Evolutionary conservation across 2,329 filamentous ascomycete genomes (phyloP).

Genomic region (Paracoccidioides lutzii): DNA sequence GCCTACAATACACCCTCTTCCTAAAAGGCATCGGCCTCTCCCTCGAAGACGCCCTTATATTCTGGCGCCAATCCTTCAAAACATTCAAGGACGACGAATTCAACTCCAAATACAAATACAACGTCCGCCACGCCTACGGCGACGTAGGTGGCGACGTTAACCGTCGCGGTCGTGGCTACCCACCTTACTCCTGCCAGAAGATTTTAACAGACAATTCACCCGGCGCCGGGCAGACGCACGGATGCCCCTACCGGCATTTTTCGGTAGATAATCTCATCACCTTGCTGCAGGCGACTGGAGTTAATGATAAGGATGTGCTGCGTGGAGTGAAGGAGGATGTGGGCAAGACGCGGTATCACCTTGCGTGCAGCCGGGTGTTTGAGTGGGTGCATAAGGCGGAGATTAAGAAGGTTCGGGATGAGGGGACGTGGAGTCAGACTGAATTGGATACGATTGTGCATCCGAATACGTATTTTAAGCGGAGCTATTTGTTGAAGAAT

Average conservation of each 20-base stretch:
- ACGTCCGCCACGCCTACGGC: constrained; percentile 86
- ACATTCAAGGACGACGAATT: constrained; percentile 86
- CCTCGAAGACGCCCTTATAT: constrained; percentile 80
- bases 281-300: constrained; percentile 64
- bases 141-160: constrained; percentile 91
- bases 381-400: constrained; percentile 72
- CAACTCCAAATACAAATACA: constrained; percentile 96
- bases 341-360: constrained; percentile 75
- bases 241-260: constrained; percentile 94
- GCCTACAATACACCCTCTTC: constrained; percentile 91
- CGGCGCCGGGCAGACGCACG: constrained; percentile 76
- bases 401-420: constrained; percentile 63
- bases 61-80: constrained; percentile 80
- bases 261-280: constrained; percentile 70
- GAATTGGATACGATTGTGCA: constrained; percentile 93
- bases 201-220: constrained; percentile 82
- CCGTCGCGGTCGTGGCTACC: constrained; percentile 73
- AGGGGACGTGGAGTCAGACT: constrained; percentile 54
- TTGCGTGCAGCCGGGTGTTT: constrained; percentile 94
- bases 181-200: constrained; percentile 87
- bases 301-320: constrained; percentile 64
- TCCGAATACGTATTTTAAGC: constrained; percentile 96
- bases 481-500: constrained; percentile 80
- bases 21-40: constrained; percentile 87
- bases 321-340: constrained; percentile 80